phyloP scores from a whole-genome alignment of 108 stramenopile genomes.

The Pseudonitzschia delicatissima region DNA sequence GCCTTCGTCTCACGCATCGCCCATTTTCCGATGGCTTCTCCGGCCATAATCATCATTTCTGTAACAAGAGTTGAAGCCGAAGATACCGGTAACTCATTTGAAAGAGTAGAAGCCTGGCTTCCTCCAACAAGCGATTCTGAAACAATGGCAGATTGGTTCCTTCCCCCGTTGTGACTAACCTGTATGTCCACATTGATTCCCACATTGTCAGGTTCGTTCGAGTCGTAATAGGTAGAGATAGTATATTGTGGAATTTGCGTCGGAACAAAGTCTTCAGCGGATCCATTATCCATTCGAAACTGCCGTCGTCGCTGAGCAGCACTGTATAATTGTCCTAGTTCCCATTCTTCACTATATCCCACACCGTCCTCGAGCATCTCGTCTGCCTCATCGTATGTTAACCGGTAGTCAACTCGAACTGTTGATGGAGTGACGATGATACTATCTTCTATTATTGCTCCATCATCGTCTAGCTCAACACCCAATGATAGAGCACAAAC shows the following conservation, averaged over 20 bases:
- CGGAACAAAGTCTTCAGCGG: slow-evolving; percentile 61
- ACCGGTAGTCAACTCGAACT: slow-evolving; percentile 63
- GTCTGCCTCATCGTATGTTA: slow-evolving; percentile 80
- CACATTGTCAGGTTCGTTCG: slow-evolving; percentile 28
- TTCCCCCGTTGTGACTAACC: slow-evolving; percentile 64
- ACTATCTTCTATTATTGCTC: slow-evolving; percentile 52
- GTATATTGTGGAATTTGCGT: slow-evolving; percentile 60
- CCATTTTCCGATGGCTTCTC: slow-evolving; percentile 79
- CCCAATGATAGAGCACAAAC: slow-evolving; percentile 57
- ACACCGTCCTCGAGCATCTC: slow-evolving; percentile 82
- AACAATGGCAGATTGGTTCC: slow-evolving; percentile 39
- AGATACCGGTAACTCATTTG: slow-evolving; percentile 47
- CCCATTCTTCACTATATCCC: slow-evolving; percentile 78
- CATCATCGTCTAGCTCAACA: slow-evolving; percentile 67
- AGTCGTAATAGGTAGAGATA: slow-evolving; percentile 34
- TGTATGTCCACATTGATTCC: slow-evolving; percentile 56
- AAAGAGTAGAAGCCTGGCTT: background rate
- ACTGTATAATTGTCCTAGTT: slow-evolving; percentile 68
- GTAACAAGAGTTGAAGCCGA: slow-evolving; percentile 42
- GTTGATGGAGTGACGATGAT: slow-evolving; percentile 59
- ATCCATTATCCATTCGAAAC: slow-evolving; percentile 54
- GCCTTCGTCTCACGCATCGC: slow-evolving; percentile 21
- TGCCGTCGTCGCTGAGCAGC: slow-evolving; percentile 54
- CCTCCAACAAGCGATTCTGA: slow-evolving; percentile 21
- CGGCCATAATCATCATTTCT: slow-evolving; percentile 87